Percentiles rank a stretch among this genome's conserved stretches.
These are phyloP conservation scores for Leccinum olivaceopallidum DNA, from an alignment of 768 basidiomycete genomes.

Conservation along the genomic window DNA sequence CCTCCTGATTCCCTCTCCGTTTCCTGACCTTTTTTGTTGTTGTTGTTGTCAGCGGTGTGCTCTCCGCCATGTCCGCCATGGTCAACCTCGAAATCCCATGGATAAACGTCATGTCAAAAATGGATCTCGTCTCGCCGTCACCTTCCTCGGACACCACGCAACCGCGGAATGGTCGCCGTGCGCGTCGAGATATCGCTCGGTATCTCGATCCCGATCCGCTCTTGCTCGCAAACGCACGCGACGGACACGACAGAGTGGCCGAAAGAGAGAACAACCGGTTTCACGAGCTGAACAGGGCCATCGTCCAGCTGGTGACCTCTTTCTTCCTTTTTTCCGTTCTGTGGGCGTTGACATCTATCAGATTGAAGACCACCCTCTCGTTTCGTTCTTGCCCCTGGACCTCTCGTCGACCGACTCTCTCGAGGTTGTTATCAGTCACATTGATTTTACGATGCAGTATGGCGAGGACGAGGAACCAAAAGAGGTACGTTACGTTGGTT, in stretches of 20 bases:
- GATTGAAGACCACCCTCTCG: slow-evolving; percentile 99
- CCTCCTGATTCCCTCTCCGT: not conserved
- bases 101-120: slow-evolving; percentile 99
- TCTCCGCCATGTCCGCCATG: slow-evolving; percentile 99
- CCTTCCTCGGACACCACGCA: slow-evolving; percentile 42
- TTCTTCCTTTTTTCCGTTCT: not conserved
- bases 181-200: slow-evolving; percentile 82
- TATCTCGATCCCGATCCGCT: slow-evolving; percentile 96
- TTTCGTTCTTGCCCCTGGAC: slow-evolving; percentile 95
- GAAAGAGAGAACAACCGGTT: slow-evolving; percentile 76
- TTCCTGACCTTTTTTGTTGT: slow-evolving; percentile 6
- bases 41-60: slow-evolving; percentile 65
- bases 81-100: slow-evolving; percentile 95
- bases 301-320: slow-evolving; percentile 78
- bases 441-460: slow-evolving; percentile 98
- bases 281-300: slow-evolving; percentile 91
- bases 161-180: slow-evolving; percentile 70
- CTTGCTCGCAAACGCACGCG: slow-evolving; percentile 61
- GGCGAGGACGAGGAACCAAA: slow-evolving; percentile 98
- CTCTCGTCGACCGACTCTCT: slow-evolving; percentile 88
- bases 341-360: slow-evolving; percentile 31
- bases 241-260: slow-evolving; percentile 44
- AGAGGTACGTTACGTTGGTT: slow-evolving; percentile 55
- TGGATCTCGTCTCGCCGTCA: slow-evolving; percentile 81
- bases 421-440: slow-evolving; percentile 88